A percentile compares a stretch with the other conserved stretches of the same genome.
Evolutionary conservation across 2,329 filamentous ascomycete species (phyloP).

Genomic region (Didymella arachidicola): DNA sequence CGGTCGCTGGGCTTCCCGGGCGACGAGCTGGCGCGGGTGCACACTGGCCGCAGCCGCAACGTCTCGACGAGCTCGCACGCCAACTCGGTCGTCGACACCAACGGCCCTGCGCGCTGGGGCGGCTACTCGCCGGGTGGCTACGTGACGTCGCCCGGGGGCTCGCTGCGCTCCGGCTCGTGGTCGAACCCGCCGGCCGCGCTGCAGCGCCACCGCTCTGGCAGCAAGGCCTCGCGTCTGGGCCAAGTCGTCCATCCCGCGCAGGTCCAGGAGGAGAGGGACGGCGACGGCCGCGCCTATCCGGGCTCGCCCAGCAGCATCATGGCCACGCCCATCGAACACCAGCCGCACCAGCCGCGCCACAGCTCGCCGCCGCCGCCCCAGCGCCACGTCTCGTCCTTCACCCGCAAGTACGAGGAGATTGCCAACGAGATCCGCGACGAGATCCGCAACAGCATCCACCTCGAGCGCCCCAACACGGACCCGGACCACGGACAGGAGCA

Average conservation of each 20-base stretch:
- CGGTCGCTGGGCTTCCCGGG: conserved; percentile 58
- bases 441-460: conserved; percentile 31
- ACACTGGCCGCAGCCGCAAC: conserved; percentile 49
- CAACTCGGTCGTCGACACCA: conserved; percentile 74
- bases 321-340: conserved; percentile 13
- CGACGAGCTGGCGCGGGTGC: conserved; percentile 36
- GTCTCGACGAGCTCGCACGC: conserved; percentile 54
- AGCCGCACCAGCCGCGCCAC: conserved; percentile 19
- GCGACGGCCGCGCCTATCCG: conserved; percentile 13
- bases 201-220: conserved; percentile 51
- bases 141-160: conserved; percentile 71
- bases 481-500: too few species aligned
- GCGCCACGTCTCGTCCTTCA: conserved; percentile 49
- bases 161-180: conserved; percentile 61
- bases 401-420: conserved; percentile 48
- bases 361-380: conserved; percentile 25
- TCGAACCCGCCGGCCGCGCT: conserved; percentile 44
- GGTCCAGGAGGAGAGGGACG: conserved; percentile 29
- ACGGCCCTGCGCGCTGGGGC: conserved; percentile 70
- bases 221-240: conserved; percentile 52
- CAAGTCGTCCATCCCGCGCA: conserved; percentile 52
- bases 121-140: conserved; percentile 74
- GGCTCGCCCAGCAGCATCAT: conserved; percentile 25
- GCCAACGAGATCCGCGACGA: conserved; percentile 46
- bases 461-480: conserved; percentile 14